Evolutionary conservation across 108 stramenopile species (phyloP).

Genomic region (Cyclotella choctawhatcheeana): DNA sequence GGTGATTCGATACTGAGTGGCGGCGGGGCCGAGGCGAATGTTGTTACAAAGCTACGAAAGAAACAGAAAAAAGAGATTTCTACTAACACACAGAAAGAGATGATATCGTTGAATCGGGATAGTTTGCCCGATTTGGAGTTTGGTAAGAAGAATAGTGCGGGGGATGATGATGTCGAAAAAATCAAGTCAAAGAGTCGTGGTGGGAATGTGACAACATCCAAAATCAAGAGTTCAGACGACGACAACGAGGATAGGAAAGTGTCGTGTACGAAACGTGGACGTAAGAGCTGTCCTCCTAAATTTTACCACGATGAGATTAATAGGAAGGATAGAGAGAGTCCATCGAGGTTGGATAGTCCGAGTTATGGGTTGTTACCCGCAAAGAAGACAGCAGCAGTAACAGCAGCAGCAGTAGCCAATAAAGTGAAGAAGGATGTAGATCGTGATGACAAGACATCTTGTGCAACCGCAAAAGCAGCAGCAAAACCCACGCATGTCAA

Average conservation of each 20-base stretch:
- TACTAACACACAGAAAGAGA: no score
- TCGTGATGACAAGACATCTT: no score
- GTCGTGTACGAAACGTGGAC: not conserved
- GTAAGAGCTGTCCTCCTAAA: slow-evolving; percentile 4
- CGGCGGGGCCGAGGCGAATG: not conserved
- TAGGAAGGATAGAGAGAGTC: slow-evolving; percentile 5
- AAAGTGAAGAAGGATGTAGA: not conserved
- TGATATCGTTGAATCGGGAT: not conserved
- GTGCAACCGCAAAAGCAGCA: not conserved
- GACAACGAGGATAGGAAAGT: not conserved
- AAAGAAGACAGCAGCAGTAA: not conserved
- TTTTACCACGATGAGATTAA: slow-evolving; percentile 4
- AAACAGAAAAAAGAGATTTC: no score
- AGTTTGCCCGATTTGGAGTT: not conserved
- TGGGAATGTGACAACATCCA: not conserved
- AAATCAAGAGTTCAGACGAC: not conserved
- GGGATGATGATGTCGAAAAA: no score
- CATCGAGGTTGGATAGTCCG: slow-evolving; percentile 1
- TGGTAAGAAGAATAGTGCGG: not conserved
- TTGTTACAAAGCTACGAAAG: no score
- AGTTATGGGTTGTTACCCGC: not conserved
- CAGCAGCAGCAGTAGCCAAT: not conserved
- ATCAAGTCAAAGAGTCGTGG: not conserved
- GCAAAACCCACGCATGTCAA: not conserved
- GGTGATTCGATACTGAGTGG: not conserved